Conservation (phyloP, 495 filamentous ascomycete genomes). For the Tuber umbilicatum region DNA sequence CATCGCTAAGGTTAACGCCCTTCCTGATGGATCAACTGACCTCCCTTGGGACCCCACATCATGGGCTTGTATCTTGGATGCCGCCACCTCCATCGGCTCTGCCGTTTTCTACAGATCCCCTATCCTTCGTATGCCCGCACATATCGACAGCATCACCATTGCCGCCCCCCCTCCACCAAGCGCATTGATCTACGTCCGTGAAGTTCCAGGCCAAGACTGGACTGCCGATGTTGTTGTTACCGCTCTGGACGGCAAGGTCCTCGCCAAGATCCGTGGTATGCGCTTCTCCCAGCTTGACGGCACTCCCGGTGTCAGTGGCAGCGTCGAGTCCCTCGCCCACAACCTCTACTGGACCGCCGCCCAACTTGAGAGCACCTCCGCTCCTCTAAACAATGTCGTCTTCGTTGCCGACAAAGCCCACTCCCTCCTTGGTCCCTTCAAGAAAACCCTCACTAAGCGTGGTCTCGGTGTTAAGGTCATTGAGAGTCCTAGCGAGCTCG, state of each 20-base stretch:
- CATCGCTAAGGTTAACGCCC: slow-evolving; percentile 45
- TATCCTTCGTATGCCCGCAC: slow-evolving; percentile 46
- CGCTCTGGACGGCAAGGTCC: slow-evolving; percentile 36
- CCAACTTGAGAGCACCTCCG: slow-evolving; percentile 30
- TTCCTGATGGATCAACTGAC: slow-evolving; percentile 19
- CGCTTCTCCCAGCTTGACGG: slow-evolving; percentile 46
- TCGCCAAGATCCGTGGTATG: slow-evolving; percentile 43
- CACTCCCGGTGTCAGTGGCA: slow-evolving; percentile 37
- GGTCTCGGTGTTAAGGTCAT: slow-evolving; percentile 11
- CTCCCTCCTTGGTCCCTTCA: slow-evolving; percentile 20
- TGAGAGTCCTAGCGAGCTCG: slow-evolving; percentile 10
- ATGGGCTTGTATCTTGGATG: slow-evolving; percentile 48
- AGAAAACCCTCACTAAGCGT: slow-evolving; percentile 6
- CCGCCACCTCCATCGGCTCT: slow-evolving; percentile 48
- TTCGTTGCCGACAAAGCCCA: slow-evolving; percentile 31
- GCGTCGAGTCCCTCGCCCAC: slow-evolving; percentile 43
- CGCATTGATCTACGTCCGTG: slow-evolving; percentile 34
- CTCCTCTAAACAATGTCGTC: slow-evolving; percentile 32
- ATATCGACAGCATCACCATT: slow-evolving; percentile 39
- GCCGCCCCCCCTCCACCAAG: slow-evolving; percentile 4
- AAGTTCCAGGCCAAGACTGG: slow-evolving; percentile 16
- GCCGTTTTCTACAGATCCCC: slow-evolving; percentile 47
- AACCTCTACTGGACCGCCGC: slow-evolving; percentile 44
- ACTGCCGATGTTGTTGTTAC: slow-evolving; percentile 29
- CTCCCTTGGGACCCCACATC: slow-evolving; percentile 43